Base-by-base conservation (phyloP, 192 early-diverging fungal species). In the Rhizophagus sp. region DNA sequence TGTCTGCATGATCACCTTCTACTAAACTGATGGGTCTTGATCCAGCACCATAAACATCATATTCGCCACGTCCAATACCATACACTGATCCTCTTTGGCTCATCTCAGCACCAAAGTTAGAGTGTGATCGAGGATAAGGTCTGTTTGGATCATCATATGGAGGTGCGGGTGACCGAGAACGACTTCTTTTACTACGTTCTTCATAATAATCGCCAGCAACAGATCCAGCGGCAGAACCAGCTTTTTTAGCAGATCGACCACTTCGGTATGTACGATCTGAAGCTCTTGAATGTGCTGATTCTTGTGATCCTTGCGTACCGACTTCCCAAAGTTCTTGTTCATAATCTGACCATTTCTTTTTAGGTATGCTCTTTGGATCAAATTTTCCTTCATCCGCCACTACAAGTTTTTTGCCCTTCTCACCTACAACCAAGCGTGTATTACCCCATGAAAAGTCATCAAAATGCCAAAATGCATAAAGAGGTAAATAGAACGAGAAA, bases 381-480 rank as follows among this genome's bases (percentile, higher is more conserved):
- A 95, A 95, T 81, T 93, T 90, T 69, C 91, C 93, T 73, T 93
- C 92, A 75, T 91, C 91, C 57, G 87, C 90, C 62, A 82, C 84
- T 61, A 90, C 91, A 72, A 89, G 75, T 81, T 88, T 91, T 84
- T 88, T 91, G 66, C 95, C 95, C 57, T 92, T 93, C 81, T 96
- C 94, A 72, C 97, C 98, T 27, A 95, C 88, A 8, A 97, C 95
- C 24, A 94, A 67, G 84, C 97, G 94, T 41, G 97, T 99, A 83
- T 97, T 97, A 75, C 97, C 98, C 98, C 98, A 99, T n/a, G 95
- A 97, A 82, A 99, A 99, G 82, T 99, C 96, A 83, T 99, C 98
- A 85, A 98, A 97, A 88, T 97, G 96, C 98, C 98, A 99, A 91
- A 97, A 99, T 27, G 97, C 88, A 84, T 99, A 99, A 33, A 96